Percentiles rank a stretch among this genome's conserved stretches.
Conservation (phyloP, 2,329 filamentous ascomycete species). For the Diplodia scrobiculata region DNA sequence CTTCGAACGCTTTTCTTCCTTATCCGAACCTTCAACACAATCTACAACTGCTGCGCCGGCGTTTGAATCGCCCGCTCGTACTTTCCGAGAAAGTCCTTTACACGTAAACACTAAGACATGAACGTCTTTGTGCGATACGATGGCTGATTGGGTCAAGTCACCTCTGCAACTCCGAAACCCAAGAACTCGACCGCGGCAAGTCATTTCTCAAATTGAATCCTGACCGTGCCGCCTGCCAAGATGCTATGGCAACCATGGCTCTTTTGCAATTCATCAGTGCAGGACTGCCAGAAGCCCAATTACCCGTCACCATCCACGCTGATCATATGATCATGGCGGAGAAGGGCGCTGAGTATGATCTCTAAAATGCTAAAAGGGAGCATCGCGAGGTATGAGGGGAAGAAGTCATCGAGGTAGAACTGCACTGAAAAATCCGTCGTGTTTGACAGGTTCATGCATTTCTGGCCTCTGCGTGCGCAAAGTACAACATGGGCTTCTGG, state of each 20-base stretch:
- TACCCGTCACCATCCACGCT: conserved; percentile 48
- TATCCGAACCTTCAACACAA: neutral
- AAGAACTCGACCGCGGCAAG: conserved; percentile 44
- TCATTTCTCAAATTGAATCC: conserved; percentile 46
- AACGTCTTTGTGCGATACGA: neutral
- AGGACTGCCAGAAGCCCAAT: conserved; percentile 43
- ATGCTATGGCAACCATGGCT: conserved; percentile 51
- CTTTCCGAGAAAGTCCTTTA: conserved; percentile 48
- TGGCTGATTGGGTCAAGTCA: conserved; percentile 34
- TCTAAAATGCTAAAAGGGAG: conserved; percentile 37
- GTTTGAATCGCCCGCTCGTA: conserved; percentile 37
- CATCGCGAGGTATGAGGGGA: conserved; percentile 31
- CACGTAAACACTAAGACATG: conserved; percentile 28
- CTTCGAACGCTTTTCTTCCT: neutral
- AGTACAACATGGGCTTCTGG: conserved; percentile 52
- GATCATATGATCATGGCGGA: conserved; percentile 47
- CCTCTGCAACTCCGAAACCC: conserved; percentile 36
- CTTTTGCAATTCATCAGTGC: conserved; percentile 50
- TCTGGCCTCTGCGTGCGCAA: conserved; percentile 46
- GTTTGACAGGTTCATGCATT: conserved; percentile 46
- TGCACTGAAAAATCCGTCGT: neutral
- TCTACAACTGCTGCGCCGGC: neutral
- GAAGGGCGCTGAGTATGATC: conserved; percentile 40
- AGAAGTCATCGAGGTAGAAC: no score
- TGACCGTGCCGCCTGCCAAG: conserved; percentile 49